phyloP scores from a whole-genome alignment of 257 asterid genomes.

The Echites panduratus region DNA sequence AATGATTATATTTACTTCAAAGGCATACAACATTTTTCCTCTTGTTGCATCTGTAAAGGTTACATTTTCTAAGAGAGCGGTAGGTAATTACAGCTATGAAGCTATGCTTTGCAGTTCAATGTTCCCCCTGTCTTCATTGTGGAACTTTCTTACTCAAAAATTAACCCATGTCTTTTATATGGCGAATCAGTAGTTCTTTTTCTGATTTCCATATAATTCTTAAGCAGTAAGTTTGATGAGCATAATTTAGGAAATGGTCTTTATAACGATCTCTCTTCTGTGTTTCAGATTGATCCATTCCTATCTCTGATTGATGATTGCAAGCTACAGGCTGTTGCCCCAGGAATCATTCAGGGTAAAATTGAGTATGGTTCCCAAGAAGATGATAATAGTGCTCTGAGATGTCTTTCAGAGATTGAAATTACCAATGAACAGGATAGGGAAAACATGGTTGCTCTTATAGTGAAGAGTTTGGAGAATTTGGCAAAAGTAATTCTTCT shows the following conservation, averaged over 20 bases:
- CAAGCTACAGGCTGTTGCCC: slow-evolving; percentile 59
- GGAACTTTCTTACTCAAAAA: too few relatives aligned
- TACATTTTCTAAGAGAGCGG: slow-evolving; percentile 49
- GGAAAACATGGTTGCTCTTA: slow-evolving; percentile 59
- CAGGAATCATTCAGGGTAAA: slow-evolving; percentile 33
- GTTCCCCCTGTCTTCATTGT: slow-evolving; percentile 1
- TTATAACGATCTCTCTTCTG: neutral
- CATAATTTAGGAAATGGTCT: neutral
- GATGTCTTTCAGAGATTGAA: slow-evolving; percentile 59
- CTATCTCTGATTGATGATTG: slow-evolving; percentile 69
- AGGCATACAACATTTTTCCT: slow-evolving; percentile 62
- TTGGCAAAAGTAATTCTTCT: slow-evolving; percentile 38
- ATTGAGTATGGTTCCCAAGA: slow-evolving; percentile 66
- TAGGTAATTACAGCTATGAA: slow-evolving; percentile 22
- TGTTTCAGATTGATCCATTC: slow-evolving; percentile 81
- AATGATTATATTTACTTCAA: slow-evolving; percentile 78
- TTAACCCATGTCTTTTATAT: too few relatives aligned
- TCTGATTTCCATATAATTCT: neutral
- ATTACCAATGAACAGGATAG: slow-evolving; percentile 51
- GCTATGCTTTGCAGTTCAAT: slow-evolving; percentile 11
- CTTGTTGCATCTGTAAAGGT: slow-evolving; percentile 51
- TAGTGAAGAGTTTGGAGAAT: slow-evolving; percentile 51
- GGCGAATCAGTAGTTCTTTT: neutral
- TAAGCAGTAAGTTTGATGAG: slow-evolving; percentile 5
- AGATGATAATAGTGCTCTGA: slow-evolving; percentile 65